A percentile compares a stretch with the other conserved stretches of the same genome.
These are phyloP conservation scores for Gracilaria caudata DNA, from an alignment of 23 red algal species.

Conservation along the genomic window DNA sequence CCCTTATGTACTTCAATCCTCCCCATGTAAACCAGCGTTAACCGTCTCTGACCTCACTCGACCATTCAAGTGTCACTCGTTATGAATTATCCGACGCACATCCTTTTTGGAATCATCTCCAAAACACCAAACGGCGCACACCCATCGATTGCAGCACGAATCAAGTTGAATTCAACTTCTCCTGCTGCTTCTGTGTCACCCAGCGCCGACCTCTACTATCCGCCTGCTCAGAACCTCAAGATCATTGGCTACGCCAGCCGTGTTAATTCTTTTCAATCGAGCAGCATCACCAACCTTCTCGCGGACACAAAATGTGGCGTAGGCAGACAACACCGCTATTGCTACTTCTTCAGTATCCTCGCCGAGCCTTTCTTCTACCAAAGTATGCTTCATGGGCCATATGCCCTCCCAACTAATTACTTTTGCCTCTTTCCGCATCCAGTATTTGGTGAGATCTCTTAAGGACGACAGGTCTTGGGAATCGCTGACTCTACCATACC, in stretches of 20 bases:
- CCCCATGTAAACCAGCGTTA: slow-evolving; percentile 30
- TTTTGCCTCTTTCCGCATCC: slow-evolving; percentile 28
- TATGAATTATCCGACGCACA: background rate
- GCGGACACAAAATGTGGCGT: background rate
- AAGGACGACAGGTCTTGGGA: background rate
- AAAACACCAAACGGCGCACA: no score
- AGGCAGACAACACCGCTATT: background rate
- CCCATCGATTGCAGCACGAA: background rate
- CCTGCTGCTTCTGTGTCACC: background rate
- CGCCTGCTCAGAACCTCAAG: slow-evolving; percentile 2
- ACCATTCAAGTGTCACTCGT: background rate
- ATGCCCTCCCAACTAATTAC: background rate
- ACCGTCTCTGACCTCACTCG: background rate
- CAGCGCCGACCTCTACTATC: background rate
- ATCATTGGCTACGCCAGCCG: background rate
- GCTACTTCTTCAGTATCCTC: background rate
- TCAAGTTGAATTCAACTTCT: background rate
- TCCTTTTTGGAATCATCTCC: background rate
- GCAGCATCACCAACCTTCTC: slow-evolving; percentile 21
- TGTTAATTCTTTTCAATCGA: background rate
- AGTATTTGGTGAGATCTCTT: slow-evolving; percentile 19
- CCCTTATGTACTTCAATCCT: background rate
- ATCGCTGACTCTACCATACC: background rate
- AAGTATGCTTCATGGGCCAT: background rate
- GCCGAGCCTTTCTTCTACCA: background rate